A percentile compares a stretch with the other conserved stretches of the same genome.
Evolutionary conservation across 306 rosid genomes (phyloP).

Genomic region (Castanospermum australe): DNA sequence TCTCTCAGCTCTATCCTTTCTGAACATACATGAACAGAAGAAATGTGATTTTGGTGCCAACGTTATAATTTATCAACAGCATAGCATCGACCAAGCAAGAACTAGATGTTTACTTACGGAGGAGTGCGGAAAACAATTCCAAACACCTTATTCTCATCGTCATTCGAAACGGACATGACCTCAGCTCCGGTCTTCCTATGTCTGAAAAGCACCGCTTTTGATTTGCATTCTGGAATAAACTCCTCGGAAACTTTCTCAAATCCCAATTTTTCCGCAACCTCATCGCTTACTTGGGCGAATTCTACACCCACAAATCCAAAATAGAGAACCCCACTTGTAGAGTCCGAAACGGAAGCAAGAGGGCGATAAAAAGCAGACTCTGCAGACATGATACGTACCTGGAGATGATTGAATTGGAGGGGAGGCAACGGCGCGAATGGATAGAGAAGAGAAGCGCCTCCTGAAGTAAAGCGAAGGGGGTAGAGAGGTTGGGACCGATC

Average conservation of each 20-base stretch:
- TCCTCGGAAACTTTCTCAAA: constrained; percentile 83
- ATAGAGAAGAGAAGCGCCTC: constrained; percentile 55
- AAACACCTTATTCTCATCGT: constrained; percentile 96
- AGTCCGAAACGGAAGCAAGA: background rate
- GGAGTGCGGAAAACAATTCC: constrained; percentile 97
- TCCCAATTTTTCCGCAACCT: constrained; percentile 65
- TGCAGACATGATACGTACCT: constrained; percentile 30
- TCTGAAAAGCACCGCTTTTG: constrained; percentile 76
- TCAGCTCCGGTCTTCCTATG: constrained; percentile 87
- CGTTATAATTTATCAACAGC: background rate
- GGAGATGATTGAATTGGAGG: constrained; percentile 43
- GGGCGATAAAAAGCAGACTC: background rate
- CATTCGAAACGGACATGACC: constrained; percentile 82
- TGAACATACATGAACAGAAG: background rate
- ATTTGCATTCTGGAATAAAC: constrained; percentile 85
- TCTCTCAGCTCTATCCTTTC: background rate
- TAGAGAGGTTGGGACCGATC: constrained; percentile 33
- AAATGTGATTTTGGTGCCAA: background rate
- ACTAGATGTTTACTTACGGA: constrained; percentile 56
- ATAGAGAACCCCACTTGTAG: background rate
- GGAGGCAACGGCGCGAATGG: constrained; percentile 65
- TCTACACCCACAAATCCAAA: constrained; percentile 29
- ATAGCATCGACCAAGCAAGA: background rate
- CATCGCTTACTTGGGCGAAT: constrained; percentile 53
- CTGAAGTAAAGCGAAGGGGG: constrained; percentile 26